Base-by-base conservation (phyloP, 352 stramenopile species). In the Pythium coloratum region DNA sequence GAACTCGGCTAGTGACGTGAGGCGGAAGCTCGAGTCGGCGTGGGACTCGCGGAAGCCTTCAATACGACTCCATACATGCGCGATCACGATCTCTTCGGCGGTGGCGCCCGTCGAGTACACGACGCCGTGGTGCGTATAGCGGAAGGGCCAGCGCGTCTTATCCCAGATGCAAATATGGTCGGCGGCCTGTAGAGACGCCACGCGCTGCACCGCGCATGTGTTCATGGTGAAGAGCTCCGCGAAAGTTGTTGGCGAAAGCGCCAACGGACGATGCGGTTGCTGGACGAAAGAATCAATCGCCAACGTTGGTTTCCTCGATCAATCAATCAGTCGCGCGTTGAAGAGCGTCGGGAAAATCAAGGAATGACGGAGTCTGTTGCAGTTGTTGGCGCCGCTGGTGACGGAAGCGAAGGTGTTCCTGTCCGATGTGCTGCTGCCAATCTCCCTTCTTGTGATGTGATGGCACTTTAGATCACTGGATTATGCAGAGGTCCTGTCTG, bases 131-230 rank as follows among this genome's bases (percentile, higher is more conserved):
- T 93, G 85, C 51, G 81, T 88, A 74, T 93, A 93, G 12, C 78
- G 73, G 71, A 91, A 88, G 1, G 85, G 85, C 82, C 82, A 93
- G 36, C 85, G 82, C 57, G 70, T 84, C 20, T 81, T 86, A 67
- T 93, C 85, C 85, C 85, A 93, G 60, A 93, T 90, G 70, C 78
- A 89, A 30, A 93, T 81, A 67, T 93, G 85, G 75, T 93, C 85
- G 10, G 70, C 80, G 26, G 60, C 59, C 56, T 83, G 81, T n/a
- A 93, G 75, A 57, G 71, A 81, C 50, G 67, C 59, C 2, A 93
- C 82, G 64, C 78, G 66, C 58, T 81, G 71, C 64, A 92, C 82
- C 20, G 67, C 76, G 67, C 80, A 88, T 14, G 79, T 89, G 69
- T 92, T 90, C 84, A 92, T 73, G 24, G 18, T 32, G 33, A 47